A percentile compares a stretch with the other conserved stretches of the same genome.
These are phyloP conservation scores for Bipolaris victoriae DNA, from an alignment of 2,329 filamentous ascomycete species.

Conservation along the genomic window DNA sequence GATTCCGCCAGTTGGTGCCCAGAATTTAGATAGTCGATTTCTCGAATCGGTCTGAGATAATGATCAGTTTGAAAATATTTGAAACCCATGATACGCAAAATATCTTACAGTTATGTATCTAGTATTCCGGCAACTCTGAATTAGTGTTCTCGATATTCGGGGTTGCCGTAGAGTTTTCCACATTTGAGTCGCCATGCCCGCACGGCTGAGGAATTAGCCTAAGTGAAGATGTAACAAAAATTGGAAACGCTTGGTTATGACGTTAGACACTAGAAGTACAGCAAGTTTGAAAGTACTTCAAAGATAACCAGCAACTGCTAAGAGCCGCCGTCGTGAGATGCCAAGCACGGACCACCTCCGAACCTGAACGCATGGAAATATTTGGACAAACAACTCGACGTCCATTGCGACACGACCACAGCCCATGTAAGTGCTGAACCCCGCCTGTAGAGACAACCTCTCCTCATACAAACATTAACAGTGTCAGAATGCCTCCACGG, in stretches of 20 bases:
- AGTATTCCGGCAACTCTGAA: slow-evolving; percentile 15
- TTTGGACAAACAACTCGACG: slow-evolving; percentile 31
- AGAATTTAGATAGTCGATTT: slow-evolving; percentile 73
- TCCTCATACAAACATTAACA: slow-evolving; percentile 3
- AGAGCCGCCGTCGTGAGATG: slow-evolving; percentile 19
- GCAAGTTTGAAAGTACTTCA: background rate
- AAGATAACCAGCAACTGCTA: slow-evolving; percentile 13
- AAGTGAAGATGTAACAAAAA: background rate
- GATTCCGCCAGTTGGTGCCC: slow-evolving; percentile 77
- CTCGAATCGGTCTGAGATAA: slow-evolving; percentile 59
- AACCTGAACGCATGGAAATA: slow-evolving; percentile 33
- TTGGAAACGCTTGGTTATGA: background rate
- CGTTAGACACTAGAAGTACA: background rate
- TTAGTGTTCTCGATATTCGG: slow-evolving; percentile 13
- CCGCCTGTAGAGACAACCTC: background rate
- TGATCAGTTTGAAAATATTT: background rate
- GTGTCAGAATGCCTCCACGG: slow-evolving; percentile 45
- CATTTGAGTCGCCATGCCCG: slow-evolving; percentile 39
- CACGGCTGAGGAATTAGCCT: background rate
- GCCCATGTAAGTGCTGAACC: slow-evolving; percentile 30
- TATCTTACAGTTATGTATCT: slow-evolving; percentile 49
- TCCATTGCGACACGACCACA: slow-evolving; percentile 36
- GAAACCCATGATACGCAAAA: too few species aligned
- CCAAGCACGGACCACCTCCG: slow-evolving; percentile 33
- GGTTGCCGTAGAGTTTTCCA: slow-evolving; percentile 28